Evolutionary conservation across 2,329 filamentous ascomycete genomes (phyloP), one percentile per base, ranked within the genome.

Genomic region (Colletotrichum ledebouriae): DNA sequence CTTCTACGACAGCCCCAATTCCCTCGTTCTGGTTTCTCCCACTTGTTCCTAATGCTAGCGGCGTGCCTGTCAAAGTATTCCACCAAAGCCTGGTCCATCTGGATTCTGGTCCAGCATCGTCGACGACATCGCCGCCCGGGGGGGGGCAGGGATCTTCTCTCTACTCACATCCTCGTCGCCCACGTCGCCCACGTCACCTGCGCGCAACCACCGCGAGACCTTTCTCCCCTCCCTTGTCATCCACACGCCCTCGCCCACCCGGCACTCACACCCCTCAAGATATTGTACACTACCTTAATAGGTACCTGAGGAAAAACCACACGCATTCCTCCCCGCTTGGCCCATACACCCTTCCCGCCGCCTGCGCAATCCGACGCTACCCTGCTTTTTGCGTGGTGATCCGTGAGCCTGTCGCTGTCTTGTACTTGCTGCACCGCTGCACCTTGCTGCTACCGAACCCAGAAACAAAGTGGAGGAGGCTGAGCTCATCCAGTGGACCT

Each of bases 111-210:
- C 47, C 55, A 33, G 53, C 65, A 46, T 44, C 64, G 64, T 63
- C 44, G n/a, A 59, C 42, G 22, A 49, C 13, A 37, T 25, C 25
- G 25, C 25, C 25, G 4, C 1, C 25, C 25, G 25, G 42, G 50
- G 29, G 1, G 55, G 20, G 41, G 49, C 65, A 68, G 55, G 65
- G 65, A 59, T 68, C 13, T 20, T 22, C 17, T 41, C 39, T 65
- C 33, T 39, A 15, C 34, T 33, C 33, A 42, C 61, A 65, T 50
- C 65, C 65, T 65, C 60, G 65, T 68, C 61, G 65, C 65, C 60
- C 65, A 68, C 65, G 65, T 68, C 61, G 65, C 65, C 65, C 65
- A 68, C 65, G 65, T 68, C 65, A 68, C 65, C 65, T 67, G 65
- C 60, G 47, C 47, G 55, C 60, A 64, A 64, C 46, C 44, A 59